phyloP scores from a whole-genome alignment of 2,329 filamentous ascomycete genomes.

The Tolypocladium paradoxum region DNA sequence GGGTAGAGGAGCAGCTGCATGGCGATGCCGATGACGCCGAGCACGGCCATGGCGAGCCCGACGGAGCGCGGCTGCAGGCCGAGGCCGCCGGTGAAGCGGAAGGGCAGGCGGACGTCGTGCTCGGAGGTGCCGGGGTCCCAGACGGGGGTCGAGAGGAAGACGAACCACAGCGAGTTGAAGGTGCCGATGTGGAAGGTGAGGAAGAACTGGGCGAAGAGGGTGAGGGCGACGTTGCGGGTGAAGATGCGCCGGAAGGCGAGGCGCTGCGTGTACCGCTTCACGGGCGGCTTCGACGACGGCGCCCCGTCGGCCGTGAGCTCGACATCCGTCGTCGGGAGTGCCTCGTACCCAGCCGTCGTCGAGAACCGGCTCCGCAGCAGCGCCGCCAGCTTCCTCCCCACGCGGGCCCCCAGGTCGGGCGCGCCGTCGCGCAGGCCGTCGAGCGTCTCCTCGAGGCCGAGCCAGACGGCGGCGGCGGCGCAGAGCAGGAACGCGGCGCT shows the following conservation, averaged over 20 bases:
- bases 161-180: constrained; percentile 66
- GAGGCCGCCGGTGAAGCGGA: constrained; percentile 63
- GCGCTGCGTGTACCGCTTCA: constrained; percentile 30
- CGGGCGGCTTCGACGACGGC: constrained; percentile 1
- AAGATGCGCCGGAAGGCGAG: constrained; percentile 45
- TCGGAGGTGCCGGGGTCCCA: constrained; percentile 29
- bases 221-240: constrained; percentile 41
- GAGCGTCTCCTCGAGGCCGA: constrained; percentile 44
- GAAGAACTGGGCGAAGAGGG: constrained; percentile 55
- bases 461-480: constrained; percentile 33
- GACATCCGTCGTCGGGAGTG: constrained; percentile 12
- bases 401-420: constrained; percentile 31
- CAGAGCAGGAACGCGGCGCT: constrained; percentile 35
- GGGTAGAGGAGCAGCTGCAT: constrained; percentile 56
- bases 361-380: constrained; percentile 15
- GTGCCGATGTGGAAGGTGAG: constrained; percentile 64
- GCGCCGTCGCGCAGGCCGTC: constrained; percentile 28
- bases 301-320: constrained; percentile 8
- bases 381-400: constrained; percentile 24
- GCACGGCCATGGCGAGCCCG: constrained; percentile 66
- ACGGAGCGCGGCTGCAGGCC: constrained; percentile 62
- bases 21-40: constrained; percentile 64
- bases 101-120: constrained; percentile 31
- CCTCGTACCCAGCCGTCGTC: constrained; percentile 9
- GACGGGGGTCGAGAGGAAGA: constrained; percentile 65